Evolutionary conservation across 83 land plant genomes (phyloP).

Genomic region (Larix sibirica): DNA sequence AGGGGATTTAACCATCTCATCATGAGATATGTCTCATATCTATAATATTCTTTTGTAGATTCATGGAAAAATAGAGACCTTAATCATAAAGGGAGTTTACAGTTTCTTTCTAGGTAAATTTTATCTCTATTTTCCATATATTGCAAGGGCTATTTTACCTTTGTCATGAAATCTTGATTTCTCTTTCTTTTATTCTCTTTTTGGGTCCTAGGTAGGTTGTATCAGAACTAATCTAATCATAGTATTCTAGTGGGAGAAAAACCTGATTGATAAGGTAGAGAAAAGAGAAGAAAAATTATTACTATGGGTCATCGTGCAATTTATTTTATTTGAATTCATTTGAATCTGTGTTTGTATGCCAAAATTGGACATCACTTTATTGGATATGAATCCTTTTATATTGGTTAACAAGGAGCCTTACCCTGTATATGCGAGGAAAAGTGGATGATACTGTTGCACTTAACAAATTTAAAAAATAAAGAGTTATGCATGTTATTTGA

Average conservation of each 20-base stretch:
- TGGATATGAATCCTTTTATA: conserved; percentile 98
- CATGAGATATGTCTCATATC: too few relatives aligned
- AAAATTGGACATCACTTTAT: conserved; percentile 92
- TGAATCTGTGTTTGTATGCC: conserved; percentile 15
- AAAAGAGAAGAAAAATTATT: not conserved
- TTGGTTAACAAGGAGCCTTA: conserved; percentile 85
- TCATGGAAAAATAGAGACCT: conserved; percentile 82
- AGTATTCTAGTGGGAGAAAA: too few relatives aligned
- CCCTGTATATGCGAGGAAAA: conserved; percentile 97
- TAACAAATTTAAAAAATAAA: conserved; percentile 95
- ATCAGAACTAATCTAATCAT: too few relatives aligned
- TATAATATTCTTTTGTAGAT: conserved; percentile 38
- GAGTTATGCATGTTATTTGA: not conserved
- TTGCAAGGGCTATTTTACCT: not conserved
- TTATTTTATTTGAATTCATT: not conserved
- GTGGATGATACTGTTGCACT: conserved; percentile 94
- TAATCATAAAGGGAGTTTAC: conserved; percentile 82
- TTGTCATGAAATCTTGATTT: not conserved
- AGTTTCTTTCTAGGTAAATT: conserved; percentile 75
- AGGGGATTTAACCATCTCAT: too few relatives aligned
- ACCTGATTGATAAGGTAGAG: too few relatives aligned
- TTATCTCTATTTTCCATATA: not conserved
- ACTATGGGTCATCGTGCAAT: not conserved
- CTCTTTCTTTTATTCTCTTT: not conserved
- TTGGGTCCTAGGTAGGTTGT: too few relatives aligned